Evolutionary conservation across 371 early-diverging fungal genomes (phyloP), one percentile per base, ranked within the genome.

Genomic region (Mortierella sp.): DNA sequence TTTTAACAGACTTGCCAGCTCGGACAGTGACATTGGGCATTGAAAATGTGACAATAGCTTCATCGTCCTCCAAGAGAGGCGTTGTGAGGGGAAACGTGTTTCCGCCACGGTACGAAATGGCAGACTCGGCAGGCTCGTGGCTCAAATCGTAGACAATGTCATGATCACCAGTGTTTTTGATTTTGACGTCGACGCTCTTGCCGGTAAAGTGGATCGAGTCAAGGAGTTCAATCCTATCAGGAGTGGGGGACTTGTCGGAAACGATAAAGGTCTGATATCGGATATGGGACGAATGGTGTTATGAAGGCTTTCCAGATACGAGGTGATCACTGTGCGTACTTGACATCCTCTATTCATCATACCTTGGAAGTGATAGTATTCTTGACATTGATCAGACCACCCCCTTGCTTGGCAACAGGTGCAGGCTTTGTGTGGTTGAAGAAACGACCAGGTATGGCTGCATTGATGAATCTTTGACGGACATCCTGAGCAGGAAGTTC

Each of bases 371-470:
- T 59, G 52, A 91, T 68, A 8, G 92, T 86, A 42, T 84, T 78
- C 64, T 83, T 84, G 31, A 86, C 73, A 69, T 93, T 83, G 51
- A 94, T 82, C 2, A 93, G 80, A 12, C 94, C 94, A 39, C 53
- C 51, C 14, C 95, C 95, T 70, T 93, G 90, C 58, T 80, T 80
- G 55, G 86, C 86, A 1, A 84, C 81, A 0, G 87, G 80, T 10
- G 86, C 82, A 26, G 56, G 21, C 1, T 31, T 64, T 19, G 58
- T 68, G 65, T 4, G 83, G 82, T 78, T 88, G 64, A 10, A 82
- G 57, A 50, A 78, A 26, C 46, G 68, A 43, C 23, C 85, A 78
- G 54, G 70, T 24, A 50, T 41, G 19, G 78, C 70, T 18, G 78
- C 70, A 63, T 59, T 67, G 71, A 62, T 66, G 19, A 78, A 56